A percentile compares a stretch with the other conserved stretches of the same genome.
phyloP scores from a whole-genome alignment of 768 basidiomycete genomes.

The Agrocybe chaxingu region DNA sequence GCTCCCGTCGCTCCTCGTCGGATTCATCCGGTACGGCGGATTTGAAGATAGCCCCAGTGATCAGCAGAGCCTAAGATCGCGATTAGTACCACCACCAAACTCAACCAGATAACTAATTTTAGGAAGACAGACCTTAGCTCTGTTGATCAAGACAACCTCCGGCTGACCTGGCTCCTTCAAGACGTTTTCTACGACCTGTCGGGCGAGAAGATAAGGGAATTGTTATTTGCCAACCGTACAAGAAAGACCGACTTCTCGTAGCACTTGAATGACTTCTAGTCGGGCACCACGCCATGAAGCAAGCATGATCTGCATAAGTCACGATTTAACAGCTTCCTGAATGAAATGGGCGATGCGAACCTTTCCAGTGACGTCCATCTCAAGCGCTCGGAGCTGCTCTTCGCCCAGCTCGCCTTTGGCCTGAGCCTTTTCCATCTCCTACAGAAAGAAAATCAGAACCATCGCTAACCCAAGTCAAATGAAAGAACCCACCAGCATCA shows the following conservation, averaged over 20 bases:
- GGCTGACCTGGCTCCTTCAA: slow-evolving; percentile 75
- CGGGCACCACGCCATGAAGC: slow-evolving; percentile 98
- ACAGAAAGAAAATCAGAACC: slow-evolving; percentile 6
- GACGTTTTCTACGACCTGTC: slow-evolving; percentile 80
- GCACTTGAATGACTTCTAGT: slow-evolving; percentile 89
- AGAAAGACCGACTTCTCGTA: slow-evolving; percentile 52
- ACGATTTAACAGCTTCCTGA: background rate
- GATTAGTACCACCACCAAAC: background rate
- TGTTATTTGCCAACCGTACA: background rate
- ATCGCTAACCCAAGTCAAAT: background rate
- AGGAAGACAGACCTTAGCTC: slow-evolving; percentile 68
- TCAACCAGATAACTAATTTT: background rate
- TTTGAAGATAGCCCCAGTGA: slow-evolving; percentile 91
- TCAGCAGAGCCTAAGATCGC: slow-evolving; percentile 65
- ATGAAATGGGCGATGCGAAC: slow-evolving; percentile 27
- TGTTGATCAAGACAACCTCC: slow-evolving; percentile 68
- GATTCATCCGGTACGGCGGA: slow-evolving; percentile 80
- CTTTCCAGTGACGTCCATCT: slow-evolving; percentile 93
- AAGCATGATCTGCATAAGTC: slow-evolving; percentile 67
- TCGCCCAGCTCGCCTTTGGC: slow-evolving; percentile 86
- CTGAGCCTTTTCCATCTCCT: slow-evolving; percentile 91
- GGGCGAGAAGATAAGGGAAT: slow-evolving; percentile 29
- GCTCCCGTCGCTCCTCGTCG: slow-evolving; percentile 90
- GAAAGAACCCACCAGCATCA: slow-evolving; percentile 53
- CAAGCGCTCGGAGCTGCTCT: slow-evolving; percentile 81